phyloP scores from a whole-genome alignment of 179 eudicot genomes.

The Gypsophila paniculata region DNA sequence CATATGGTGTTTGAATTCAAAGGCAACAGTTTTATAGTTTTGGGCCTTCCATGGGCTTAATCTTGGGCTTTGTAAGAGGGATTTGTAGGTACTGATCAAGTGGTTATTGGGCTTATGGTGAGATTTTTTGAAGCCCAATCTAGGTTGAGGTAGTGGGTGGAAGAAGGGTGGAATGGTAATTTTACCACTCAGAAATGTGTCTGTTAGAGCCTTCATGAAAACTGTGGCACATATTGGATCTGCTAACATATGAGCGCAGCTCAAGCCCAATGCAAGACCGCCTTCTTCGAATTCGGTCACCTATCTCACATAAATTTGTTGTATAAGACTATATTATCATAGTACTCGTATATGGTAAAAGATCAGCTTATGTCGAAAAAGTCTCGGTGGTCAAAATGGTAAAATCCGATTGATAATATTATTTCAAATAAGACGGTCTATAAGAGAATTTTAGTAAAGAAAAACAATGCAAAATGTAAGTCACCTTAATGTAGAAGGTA shows the following conservation, averaged over 20 bases:
- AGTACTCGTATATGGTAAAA: too few species aligned
- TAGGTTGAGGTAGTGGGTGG: constrained; percentile 45
- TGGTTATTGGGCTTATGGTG: constrained; percentile 18
- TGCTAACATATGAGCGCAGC: constrained; percentile 55
- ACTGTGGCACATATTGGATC: constrained; percentile 47
- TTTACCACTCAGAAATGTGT: constrained; percentile 29
- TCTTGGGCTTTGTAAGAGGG: constrained; percentile 22
- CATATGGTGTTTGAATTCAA: constrained; percentile 36
- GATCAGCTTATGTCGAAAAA: too few species aligned
- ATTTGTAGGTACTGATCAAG: constrained; percentile 42
- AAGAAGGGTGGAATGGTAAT: constrained; percentile 48
- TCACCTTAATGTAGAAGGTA: constrained; percentile 50
- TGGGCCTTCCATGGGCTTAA: constrained; percentile 9
- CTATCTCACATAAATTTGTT: constrained; percentile 18
- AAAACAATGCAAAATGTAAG: neutral
- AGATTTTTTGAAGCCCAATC: constrained; percentile 8
- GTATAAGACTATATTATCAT: neutral
- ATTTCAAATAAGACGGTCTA: too few species aligned
- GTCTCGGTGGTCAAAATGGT: too few species aligned
- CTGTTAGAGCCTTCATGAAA: constrained; percentile 56
- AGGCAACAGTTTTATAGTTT: constrained; percentile 28
- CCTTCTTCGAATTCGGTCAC: constrained; percentile 66
- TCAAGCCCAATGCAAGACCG: constrained; percentile 63
- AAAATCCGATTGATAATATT: too few species aligned
- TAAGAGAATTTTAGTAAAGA: too few species aligned